phyloP scores from a whole-genome alignment of 169 alveolate species.

The Cryptosporidium baileyi region DNA sequence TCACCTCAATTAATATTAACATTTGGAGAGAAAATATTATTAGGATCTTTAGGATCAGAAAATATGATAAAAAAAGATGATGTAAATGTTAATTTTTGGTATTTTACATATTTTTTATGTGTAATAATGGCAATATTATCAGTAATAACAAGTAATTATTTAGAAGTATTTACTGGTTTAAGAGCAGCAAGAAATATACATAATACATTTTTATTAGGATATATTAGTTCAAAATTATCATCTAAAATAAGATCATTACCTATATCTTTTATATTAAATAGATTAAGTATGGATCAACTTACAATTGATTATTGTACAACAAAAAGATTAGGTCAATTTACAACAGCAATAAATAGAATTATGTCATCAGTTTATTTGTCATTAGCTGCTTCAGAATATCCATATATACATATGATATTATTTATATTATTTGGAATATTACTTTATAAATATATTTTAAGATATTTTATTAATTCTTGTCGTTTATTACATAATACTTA shows the following conservation, averaged over 20 bases:
- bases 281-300: constrained; percentile 44
- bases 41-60: not conserved
- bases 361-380: constrained; percentile 21
- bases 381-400: constrained; percentile 37
- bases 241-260: constrained; percentile 51
- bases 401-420: not conserved
- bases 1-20: constrained; percentile 15
- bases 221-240: constrained; percentile 50
- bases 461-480: constrained; percentile 54
- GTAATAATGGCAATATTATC: constrained; percentile 6
- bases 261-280: constrained; percentile 52
- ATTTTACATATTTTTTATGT: constrained; percentile 19
- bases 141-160: constrained; percentile 7
- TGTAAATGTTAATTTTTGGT: not conserved
- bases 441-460: constrained; percentile 13
- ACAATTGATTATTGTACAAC: constrained; percentile 63
- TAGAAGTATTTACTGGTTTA: constrained; percentile 40
- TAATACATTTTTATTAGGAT: constrained; percentile 56
- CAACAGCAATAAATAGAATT: constrained; percentile 52
- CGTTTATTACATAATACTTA: constrained; percentile 49
- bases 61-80: not conserved
- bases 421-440: not conserved
- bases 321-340: constrained; percentile 49
- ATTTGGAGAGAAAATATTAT: constrained; percentile 43
- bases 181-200: constrained; percentile 60